These are phyloP conservation scores for Aspergillus persii DNA, from an alignment of 2,329 filamentous ascomycete species.

Conservation along the genomic window DNA sequence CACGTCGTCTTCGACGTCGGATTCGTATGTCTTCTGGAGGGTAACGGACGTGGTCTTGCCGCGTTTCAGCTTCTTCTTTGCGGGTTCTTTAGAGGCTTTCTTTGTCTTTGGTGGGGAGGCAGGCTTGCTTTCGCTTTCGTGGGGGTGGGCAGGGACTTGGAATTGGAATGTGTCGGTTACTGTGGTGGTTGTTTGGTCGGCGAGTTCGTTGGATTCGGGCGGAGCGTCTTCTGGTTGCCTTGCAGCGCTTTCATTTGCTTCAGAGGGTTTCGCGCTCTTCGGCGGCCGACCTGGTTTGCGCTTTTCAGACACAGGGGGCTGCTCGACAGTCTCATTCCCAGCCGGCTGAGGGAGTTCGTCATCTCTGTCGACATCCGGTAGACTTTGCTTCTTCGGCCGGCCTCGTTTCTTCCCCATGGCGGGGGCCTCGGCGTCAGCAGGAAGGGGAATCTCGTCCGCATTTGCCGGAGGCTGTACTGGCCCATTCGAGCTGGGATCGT, in stretches of 20 bases:
- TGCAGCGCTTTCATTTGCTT: neutral
- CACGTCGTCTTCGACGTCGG: conserved; percentile 40
- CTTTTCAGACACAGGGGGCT: conserved; percentile 17
- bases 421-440: conserved; percentile 22
- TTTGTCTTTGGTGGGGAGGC: neutral
- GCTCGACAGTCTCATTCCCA: neutral
- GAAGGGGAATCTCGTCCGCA: conserved; percentile 30
- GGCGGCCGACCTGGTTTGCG: conserved; percentile 19
- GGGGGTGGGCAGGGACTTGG: neutral
- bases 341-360: conserved; percentile 24
- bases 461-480: conserved; percentile 20
- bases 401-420: conserved; percentile 27
- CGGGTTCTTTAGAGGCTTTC: conserved; percentile 26
- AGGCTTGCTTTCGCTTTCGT: neutral
- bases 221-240: neutral
- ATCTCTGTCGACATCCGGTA: conserved; percentile 27
- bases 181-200: neutral
- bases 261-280: conserved; percentile 10
- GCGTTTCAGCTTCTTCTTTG: conserved; percentile 46
- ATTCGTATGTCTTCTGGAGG: conserved; percentile 27
- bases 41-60: conserved; percentile 41
- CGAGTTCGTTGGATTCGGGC: neutral
- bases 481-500: conserved; percentile 6
- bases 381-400: conserved; percentile 29
- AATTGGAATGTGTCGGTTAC: neutral